A percentile compares a stretch with the other conserved stretches of the same genome.
phyloP scores from a whole-genome alignment of 2,329 filamentous ascomycete genomes.

The Samsoniella hepiali region DNA sequence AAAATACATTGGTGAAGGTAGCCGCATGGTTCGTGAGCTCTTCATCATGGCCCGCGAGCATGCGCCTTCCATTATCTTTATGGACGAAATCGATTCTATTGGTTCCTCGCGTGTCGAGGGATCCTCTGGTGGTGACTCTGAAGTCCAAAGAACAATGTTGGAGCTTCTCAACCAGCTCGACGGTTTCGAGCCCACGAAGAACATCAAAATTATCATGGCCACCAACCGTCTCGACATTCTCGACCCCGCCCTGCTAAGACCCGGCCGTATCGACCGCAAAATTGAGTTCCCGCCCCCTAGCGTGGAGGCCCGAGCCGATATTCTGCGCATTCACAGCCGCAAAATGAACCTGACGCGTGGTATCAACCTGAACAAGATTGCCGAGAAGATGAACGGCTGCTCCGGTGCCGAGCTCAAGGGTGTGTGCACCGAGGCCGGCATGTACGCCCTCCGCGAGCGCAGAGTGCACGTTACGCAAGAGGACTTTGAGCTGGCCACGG shows the following conservation, averaged over 20 bases:
- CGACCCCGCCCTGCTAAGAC: constrained; percentile 88
- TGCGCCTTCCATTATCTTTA: constrained; percentile 98
- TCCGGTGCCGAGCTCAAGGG: constrained; percentile 97
- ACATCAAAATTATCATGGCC: constrained; percentile 99
- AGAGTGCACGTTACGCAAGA: constrained; percentile 98
- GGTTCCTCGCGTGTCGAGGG: constrained; percentile 96
- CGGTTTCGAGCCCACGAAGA: constrained; percentile 98
- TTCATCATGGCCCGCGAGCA: constrained; percentile 99
- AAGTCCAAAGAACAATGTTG: constrained; percentile 98
- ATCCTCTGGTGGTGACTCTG: constrained; percentile 90
- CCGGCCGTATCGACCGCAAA: constrained; percentile 97
- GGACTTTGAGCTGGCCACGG: constrained; percentile 96
- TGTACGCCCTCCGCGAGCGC: constrained; percentile 94
- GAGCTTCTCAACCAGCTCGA: constrained; percentile 97
- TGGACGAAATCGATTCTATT: constrained; percentile 99
- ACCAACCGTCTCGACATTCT: constrained; percentile 97
- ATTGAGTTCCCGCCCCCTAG: constrained; percentile 98
- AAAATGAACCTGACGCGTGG: constrained; percentile 98
- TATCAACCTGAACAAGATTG: constrained; percentile 97
- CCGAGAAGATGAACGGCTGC: constrained; percentile 99
- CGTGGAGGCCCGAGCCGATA: constrained; percentile 93
- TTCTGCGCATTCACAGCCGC: constrained; percentile 92
- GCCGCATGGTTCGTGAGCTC: constrained; percentile 95
- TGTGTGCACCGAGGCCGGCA: constrained; percentile 96
- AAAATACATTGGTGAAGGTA: constrained; percentile 98